Base-by-base conservation (phyloP, 495 filamentous ascomycete species). In the Talaromyces trachyspermus region DNA sequence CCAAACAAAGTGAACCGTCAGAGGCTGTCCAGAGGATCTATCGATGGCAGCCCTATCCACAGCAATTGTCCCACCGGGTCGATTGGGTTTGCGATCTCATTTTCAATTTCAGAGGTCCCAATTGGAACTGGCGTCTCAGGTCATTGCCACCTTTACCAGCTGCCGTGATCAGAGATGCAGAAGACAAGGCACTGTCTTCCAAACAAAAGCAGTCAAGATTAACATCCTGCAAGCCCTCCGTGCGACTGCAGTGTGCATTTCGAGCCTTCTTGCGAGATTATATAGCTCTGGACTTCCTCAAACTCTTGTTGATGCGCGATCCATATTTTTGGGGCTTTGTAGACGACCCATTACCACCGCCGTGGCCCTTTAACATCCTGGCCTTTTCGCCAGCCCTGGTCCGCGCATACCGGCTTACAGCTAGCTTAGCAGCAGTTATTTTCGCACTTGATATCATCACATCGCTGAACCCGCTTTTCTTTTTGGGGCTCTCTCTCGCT, bases 41-140 rank as follows among this genome's bases (percentile, higher is more conserved):
- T 43, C 55, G 70, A 70, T 95, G 87, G 88, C 81, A 95, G 55
- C 53, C 78, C 2, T 92, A 84, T 55, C 89, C 89, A 4, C 48
- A 64, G 12, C 61, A 68, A 3, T 72, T 89, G 38, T 48, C 56
- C 10, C 74, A 81, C 49, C 81, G 89, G 2, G 54, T 94, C 12
- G 75, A 78, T 46, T 95, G 88, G 88, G 73, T 75, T 9, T 59
- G 77, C 10, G 85, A 88, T 42, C 61, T 92, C 14, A 64, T 83
- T 32, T 72, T 73, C 49, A 84, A 83, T 50, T 81, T 89, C 55
- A 71, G 86, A 22, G 83, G 86, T 0, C 75, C 81, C 7, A 85
- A 86, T 53, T 95, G 88, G 88, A 87, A 83, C 55, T 86, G 80
- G 74, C 74, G 80, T 12, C 75, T 79, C 41, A 60, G 77, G 8